phyloP scores from a whole-genome alignment of 495 filamentous ascomycete genomes.

The Aspergillus hancockii region DNA sequence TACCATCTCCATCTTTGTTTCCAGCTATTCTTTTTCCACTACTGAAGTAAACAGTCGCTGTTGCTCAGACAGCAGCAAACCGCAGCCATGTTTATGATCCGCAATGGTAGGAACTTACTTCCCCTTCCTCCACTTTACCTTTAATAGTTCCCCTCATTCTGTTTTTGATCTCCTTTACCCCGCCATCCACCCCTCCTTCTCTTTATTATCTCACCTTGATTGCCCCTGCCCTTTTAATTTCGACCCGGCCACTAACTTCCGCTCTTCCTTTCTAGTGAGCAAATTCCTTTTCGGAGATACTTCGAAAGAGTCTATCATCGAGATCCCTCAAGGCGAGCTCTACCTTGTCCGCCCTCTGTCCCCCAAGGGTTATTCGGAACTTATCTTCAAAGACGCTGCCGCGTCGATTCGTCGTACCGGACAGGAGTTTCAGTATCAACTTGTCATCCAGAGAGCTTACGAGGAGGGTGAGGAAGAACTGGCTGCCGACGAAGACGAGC shows the following conservation, averaged over 20 bases:
- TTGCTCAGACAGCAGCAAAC: constrained; percentile 33
- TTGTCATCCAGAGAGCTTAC: constrained; percentile 92
- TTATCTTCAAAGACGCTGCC: constrained; percentile 97
- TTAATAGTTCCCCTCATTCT: neutral
- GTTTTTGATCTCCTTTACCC: constrained; percentile 19
- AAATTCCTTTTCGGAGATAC: constrained; percentile 91
- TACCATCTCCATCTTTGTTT: constrained; percentile 4
- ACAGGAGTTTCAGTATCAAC: constrained; percentile 94
- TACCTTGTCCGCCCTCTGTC: constrained; percentile 95
- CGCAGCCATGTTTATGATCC: constrained; percentile 70
- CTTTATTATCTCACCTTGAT: neutral
- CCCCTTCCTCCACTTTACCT: constrained; percentile 19
- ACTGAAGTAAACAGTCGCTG: constrained; percentile 22
- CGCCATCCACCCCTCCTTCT: constrained; percentile 38
- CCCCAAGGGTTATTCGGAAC: constrained; percentile 94
- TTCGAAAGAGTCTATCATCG: constrained; percentile 90
- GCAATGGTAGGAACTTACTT: constrained; percentile 56
- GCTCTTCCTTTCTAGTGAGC: constrained; percentile 58
- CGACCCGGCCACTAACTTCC: constrained; percentile 22
- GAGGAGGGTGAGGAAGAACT: constrained; percentile 96
- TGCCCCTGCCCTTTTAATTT: constrained; percentile 2
- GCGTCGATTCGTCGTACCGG: constrained; percentile 89
- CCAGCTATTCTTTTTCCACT: constrained; percentile 9
- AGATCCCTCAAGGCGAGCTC: constrained; percentile 91
- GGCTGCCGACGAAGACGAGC: constrained; percentile 80